Evolutionary conservation across 2,329 filamentous ascomycete species (phyloP), one percentile per base, ranked within the genome.

Genomic region (Westerdykella aurantiaca): DNA sequence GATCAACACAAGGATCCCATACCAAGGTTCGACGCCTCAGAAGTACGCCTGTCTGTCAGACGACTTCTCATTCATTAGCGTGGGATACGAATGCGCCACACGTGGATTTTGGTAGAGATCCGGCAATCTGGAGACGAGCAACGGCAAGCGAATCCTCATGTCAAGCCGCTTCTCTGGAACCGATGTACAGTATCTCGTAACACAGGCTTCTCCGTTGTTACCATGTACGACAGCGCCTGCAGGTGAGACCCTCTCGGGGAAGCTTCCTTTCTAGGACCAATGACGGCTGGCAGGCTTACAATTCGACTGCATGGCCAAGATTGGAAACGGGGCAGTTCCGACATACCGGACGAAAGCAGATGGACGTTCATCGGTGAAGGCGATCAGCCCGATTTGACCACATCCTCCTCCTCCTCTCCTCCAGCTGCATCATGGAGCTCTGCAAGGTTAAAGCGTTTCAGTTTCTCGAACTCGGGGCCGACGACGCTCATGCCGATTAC

Each of bases 401-500:
- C 25, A 29, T 29, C 11, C 52, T 46, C 47, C 47, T 35, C 18
- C 47, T 35, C 18, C 34, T 50, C 49, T 37, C 66, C 64, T 33
- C 69, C 62, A 9, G 68, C 70, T 41, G 75, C 72, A 45, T 74
- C 72, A 52, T 85, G 86, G 18, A 91, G 76, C 64, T 88, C 86
- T 44, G 83, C 80, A 33, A 94, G 68, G 64, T 93, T 93, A 69
- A 82, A 91, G 53, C 81, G 79, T 69, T 87, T 90, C 47, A 90
- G 72, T 38, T 73, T 72, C 39, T 88, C 84, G 75, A 83, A 93
- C 58, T 87, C 80, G 12, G 79, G 75, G 48, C 82, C 80, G 4
- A 93, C 84, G 29, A 93, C 86, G 50, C 85, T 88, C 72, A 93
- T 83, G 17, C 87, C 86, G 57, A 83, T 85, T 34, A 87, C 76